These are phyloP conservation scores for Lobosporangium transversale DNA, from an alignment of 192 early-diverging fungal genomes.

Conservation along the genomic window DNA sequence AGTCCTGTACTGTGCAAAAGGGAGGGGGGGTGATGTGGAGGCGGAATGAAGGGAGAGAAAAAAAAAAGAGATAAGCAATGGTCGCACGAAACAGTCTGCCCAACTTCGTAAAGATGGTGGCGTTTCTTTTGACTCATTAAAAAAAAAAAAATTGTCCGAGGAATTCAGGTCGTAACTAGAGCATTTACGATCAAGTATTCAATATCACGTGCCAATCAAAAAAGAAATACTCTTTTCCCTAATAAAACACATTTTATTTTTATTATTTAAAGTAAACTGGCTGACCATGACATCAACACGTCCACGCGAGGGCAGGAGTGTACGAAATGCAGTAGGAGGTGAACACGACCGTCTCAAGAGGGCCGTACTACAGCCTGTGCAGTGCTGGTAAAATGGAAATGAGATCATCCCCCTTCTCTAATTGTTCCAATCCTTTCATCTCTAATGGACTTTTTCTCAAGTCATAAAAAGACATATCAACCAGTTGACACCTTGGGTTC, in stretches of 20 bases:
- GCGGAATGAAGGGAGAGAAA: not conserved
- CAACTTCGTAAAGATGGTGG: not conserved
- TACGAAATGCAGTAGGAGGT: conserved; percentile 43
- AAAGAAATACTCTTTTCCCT: no score
- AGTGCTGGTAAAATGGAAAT: conserved; percentile 47
- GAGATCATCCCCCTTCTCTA: not conserved
- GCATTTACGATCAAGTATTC: no score
- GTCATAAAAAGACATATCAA: no score
- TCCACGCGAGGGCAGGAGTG: conserved; percentile 48
- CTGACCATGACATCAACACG: conserved; percentile 45
- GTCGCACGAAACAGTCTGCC: not conserved
- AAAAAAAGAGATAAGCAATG: not conserved
- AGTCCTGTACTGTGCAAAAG: not conserved
- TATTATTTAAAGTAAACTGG: no score
- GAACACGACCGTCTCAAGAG: conserved; percentile 57
- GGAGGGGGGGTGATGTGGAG: not conserved
- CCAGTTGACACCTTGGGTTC: not conserved
- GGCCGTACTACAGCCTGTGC: conserved; percentile 56
- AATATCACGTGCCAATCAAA: no score
- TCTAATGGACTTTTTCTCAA: no score
- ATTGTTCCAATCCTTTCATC: not conserved
- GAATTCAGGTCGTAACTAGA: no score
- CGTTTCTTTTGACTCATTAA: no score
- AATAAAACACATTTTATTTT: no score
- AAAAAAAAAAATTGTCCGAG: no score